Conservation (phyloP, 208 protist species). For the Leishmania mexicana region DNA sequence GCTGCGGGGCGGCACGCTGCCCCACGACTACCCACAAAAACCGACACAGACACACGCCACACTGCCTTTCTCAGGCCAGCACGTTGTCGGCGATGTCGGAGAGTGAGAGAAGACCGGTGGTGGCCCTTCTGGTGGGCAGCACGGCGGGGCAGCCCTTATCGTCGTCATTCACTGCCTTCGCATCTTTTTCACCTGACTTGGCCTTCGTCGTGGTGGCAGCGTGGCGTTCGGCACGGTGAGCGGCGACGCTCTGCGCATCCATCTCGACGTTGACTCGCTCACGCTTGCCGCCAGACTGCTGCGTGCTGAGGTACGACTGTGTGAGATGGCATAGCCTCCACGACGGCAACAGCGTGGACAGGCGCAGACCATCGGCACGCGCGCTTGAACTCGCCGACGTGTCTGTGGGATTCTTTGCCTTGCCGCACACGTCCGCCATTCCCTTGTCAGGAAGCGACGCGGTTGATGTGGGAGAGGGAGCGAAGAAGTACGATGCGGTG, state of each 20-base stretch:
- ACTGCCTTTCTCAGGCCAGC: background rate
- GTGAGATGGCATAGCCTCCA: slow-evolving; percentile 3
- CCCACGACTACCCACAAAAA: background rate
- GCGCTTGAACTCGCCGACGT: background rate
- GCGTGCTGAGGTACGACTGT: slow-evolving; percentile 5
- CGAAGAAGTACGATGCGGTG: background rate
- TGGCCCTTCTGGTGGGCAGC: background rate
- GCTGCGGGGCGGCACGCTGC: background rate
- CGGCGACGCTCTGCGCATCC: background rate
- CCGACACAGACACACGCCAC: background rate
- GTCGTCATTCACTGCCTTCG: background rate
- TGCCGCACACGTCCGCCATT: background rate
- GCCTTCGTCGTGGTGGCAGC: background rate
- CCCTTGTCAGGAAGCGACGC: background rate
- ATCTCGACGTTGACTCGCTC: background rate
- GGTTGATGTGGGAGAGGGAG: background rate
- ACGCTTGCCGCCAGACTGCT: background rate
- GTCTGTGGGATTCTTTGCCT: background rate
- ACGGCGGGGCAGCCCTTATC: background rate
- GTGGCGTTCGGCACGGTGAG: background rate
- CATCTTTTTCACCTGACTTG: background rate
- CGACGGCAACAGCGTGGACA: background rate
- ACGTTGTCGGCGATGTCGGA: slow-evolving; percentile 14
- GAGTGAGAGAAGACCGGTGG: slow-evolving; percentile 5
- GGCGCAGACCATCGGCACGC: background rate